phyloP scores from a whole-genome alignment of 495 filamentous ascomycete species.

The Aspergillus funiculosus region DNA sequence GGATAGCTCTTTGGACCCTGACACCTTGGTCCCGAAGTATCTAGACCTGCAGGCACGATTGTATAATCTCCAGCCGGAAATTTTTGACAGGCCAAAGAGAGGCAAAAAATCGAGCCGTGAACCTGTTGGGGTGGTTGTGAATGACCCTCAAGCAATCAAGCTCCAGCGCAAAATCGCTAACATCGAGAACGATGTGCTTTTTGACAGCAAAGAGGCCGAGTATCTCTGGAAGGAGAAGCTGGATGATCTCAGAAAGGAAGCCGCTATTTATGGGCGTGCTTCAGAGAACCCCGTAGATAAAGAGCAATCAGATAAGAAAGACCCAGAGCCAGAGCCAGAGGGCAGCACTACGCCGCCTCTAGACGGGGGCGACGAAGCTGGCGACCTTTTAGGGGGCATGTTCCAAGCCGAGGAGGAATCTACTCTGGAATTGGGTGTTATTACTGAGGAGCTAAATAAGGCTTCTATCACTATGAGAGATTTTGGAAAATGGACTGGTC shows the following conservation, averaged over 20 bases:
- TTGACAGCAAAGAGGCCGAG: slow-evolving; percentile 73
- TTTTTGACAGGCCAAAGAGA: slow-evolving; percentile 43
- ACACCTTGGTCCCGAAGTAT: slow-evolving; percentile 70
- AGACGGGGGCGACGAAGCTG: slow-evolving; percentile 47
- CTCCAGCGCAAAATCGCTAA: slow-evolving; percentile 64
- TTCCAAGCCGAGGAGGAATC: slow-evolving; percentile 57
- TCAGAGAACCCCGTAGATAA: slow-evolving; percentile 19
- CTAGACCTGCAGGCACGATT: slow-evolving; percentile 63
- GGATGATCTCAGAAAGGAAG: slow-evolving; percentile 59
- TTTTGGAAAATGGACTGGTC: slow-evolving; percentile 73
- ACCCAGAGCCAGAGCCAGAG: slow-evolving; percentile 45
- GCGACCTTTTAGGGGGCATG: slow-evolving; percentile 62
- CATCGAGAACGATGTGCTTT: slow-evolving; percentile 79
- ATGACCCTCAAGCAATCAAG: slow-evolving; percentile 51
- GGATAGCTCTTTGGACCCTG: slow-evolving; percentile 56
- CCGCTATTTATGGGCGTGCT: slow-evolving; percentile 32
- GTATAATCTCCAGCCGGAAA: slow-evolving; percentile 65
- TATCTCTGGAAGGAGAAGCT: slow-evolving; percentile 63
- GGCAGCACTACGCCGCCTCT: slow-evolving; percentile 44
- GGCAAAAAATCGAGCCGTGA: slow-evolving; percentile 32
- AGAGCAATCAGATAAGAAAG: slow-evolving; percentile 41
- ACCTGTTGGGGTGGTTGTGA: slow-evolving; percentile 19
- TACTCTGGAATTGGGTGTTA: slow-evolving; percentile 17
- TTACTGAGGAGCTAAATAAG: slow-evolving; percentile 23
- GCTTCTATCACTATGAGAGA: slow-evolving; percentile 56